Base-by-base conservation (phyloP, 179 eudicot genomes). In the Silene noctiflora region DNA sequence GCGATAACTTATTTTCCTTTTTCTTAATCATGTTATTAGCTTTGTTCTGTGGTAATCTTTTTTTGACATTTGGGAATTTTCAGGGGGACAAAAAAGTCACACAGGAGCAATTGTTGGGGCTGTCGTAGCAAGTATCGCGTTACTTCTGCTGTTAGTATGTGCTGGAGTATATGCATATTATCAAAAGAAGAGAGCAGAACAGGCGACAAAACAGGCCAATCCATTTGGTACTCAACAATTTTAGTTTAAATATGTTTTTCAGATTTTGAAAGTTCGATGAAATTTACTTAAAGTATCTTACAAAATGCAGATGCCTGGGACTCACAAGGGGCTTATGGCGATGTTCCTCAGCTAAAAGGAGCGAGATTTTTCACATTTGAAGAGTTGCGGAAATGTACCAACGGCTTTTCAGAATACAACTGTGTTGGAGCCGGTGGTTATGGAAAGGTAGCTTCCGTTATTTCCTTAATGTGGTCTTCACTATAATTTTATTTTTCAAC, bases 361-460 rank as follows among this genome's bases (percentile, higher is more conserved):
- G 89, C 93, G 31, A 86, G 84, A 85, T 87, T 82, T 83, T 87
- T 90, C 77, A 73, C 91, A n/a, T 86, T 86, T 81, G 93, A 87
- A 76, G 98, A 93, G 75, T 78, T 93, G 53, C 80, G 81, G 78
- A 84, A 82, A 80, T 85, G 89, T 77, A 90, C 95, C 8, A 73
- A 82, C 80, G 76, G 81, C 78, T 93, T 93, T 77, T 90, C 95
- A 33, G 97, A 91, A 81, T 81, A 80, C 69, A 87, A 88, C 74
- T 73, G 82, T 75, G 87, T 93, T 78, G 98, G 98, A 68, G 63
- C 85, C 72, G 98, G 97, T 59, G 97, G 98, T 67, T 93, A 88
- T 76, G 98, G 98, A 58, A 91, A 91, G 97, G 96, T 91, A 75
- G 42, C 5, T 53, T 69, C 65, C 61, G 1, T 17, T n/a, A 33